phyloP scores from a whole-genome alignment of 2,329 filamentous ascomycete species.

The Gnomoniopsis smithogilvyi region DNA sequence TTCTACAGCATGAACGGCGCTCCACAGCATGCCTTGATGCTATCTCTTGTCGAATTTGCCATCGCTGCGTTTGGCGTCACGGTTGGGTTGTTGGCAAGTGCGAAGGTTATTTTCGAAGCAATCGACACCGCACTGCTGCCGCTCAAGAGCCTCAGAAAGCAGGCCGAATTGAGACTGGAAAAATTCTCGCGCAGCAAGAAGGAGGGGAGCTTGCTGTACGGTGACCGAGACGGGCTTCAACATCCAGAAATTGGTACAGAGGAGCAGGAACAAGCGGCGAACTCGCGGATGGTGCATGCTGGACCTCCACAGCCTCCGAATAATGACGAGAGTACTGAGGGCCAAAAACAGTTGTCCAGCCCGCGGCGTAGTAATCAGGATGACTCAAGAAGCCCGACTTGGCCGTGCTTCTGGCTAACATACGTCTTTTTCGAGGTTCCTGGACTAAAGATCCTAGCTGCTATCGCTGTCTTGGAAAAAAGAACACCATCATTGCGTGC shows the following conservation, averaged over 20 bases:
- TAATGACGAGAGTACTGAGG: neutral
- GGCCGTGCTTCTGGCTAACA: neutral
- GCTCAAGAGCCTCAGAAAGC: neutral
- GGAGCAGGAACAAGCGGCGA: too few species aligned
- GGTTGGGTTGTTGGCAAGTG: neutral
- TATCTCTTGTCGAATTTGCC: slow-evolving; percentile 18
- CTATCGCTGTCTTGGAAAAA: too few species aligned
- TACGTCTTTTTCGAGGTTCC: slow-evolving; percentile 2
- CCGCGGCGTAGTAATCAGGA: neutral
- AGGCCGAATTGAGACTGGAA: too few species aligned
- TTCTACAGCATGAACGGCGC: slow-evolving; percentile 30
- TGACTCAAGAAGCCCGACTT: neutral
- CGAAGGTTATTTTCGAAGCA: neutral
- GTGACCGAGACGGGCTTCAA: too few species aligned
- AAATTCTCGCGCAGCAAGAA: too few species aligned
- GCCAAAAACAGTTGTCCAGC: neutral
- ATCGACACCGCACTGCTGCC: neutral
- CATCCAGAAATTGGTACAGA: too few species aligned
- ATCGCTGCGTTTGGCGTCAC: slow-evolving; percentile 4
- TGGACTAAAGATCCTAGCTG: too few species aligned
- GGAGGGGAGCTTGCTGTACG: too few species aligned
- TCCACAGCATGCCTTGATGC: slow-evolving; percentile 19
- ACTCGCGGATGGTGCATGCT: neutral
- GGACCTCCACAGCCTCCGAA: too few species aligned
- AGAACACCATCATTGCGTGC: too few species aligned